These are phyloP conservation scores for Cyberlindnera euphorbiiphila DNA, from an alignment of 805 yeast species.

Conservation along the genomic window DNA sequence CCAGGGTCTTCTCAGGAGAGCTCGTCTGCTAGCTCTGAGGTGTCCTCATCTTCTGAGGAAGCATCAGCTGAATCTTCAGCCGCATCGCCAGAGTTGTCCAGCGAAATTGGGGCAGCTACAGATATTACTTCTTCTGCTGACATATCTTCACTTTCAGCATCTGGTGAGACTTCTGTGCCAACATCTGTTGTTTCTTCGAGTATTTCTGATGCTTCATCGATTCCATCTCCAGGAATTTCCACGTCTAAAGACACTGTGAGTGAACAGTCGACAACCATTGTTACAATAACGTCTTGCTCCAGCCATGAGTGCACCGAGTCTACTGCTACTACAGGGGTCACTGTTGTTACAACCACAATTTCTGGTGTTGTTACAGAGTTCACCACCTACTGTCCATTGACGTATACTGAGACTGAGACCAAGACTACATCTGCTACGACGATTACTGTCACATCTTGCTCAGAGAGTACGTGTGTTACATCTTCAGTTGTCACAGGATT, in stretches of 20 bases:
- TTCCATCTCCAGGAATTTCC: slow-evolving; percentile 16
- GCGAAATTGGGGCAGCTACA: too few species aligned
- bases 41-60: too few species aligned
- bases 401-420: slow-evolving; percentile 1
- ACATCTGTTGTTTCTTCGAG: slow-evolving; percentile 13
- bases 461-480: too few species aligned
- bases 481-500: too few species aligned
- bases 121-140: slow-evolving; percentile 10
- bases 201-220: slow-evolving; percentile 8
- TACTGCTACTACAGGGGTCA: slow-evolving; percentile 13
- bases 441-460: slow-evolving; percentile 2
- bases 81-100: too few species aligned
- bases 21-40: too few species aligned
- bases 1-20: too few species aligned
- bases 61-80: too few species aligned
- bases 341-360: slow-evolving; percentile 11
- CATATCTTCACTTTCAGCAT: slow-evolving; percentile 3
- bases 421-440: not conserved
- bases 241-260: slow-evolving; percentile 21
- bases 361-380: slow-evolving; percentile 32
- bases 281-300: slow-evolving; percentile 13
- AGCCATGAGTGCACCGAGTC: slow-evolving; percentile 4
- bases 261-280: slow-evolving; percentile 9
- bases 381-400: slow-evolving; percentile 27
- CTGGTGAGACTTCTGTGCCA: slow-evolving; percentile 1